phyloP scores from a whole-genome alignment of 140 eudicot genomes.

The Anethum foeniculum region DNA sequence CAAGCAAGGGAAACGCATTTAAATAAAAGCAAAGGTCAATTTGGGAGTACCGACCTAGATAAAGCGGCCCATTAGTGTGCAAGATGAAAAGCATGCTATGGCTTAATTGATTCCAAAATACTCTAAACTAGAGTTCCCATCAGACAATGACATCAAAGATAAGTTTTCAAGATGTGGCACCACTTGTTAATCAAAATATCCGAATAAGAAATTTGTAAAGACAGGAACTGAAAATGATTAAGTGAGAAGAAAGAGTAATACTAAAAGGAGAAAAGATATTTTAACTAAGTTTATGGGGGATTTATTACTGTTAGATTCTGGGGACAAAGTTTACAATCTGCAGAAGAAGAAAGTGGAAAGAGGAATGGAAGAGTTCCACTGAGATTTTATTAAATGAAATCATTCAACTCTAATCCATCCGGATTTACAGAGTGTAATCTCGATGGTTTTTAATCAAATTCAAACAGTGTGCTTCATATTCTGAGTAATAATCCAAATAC shows the following conservation, averaged over 20 bases:
- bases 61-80: not conserved
- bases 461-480: not conserved
- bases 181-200: not conserved
- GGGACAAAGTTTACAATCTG: not conserved
- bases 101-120: not conserved
- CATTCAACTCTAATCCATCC: not conserved
- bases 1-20: not conserved
- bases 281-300: not conserved
- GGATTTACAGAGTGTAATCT: no score
- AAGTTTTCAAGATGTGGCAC: not conserved
- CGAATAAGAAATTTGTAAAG: no score
- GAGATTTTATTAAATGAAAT: not conserved
- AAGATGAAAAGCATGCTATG: not conserved
- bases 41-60: not conserved
- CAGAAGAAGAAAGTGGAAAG: not conserved
- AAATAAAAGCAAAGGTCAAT: not conserved
- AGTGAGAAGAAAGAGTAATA: no score
- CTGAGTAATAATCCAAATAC: not conserved
- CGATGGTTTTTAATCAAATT: no score
- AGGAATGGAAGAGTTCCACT: not conserved
- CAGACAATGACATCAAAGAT: not conserved
- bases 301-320: not conserved
- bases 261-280: no score
- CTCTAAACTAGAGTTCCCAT: not conserved
- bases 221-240: no score